Evolutionary conservation across 148 eudicot species (phyloP).

Genomic region (Persicaria tinctoria): DNA sequence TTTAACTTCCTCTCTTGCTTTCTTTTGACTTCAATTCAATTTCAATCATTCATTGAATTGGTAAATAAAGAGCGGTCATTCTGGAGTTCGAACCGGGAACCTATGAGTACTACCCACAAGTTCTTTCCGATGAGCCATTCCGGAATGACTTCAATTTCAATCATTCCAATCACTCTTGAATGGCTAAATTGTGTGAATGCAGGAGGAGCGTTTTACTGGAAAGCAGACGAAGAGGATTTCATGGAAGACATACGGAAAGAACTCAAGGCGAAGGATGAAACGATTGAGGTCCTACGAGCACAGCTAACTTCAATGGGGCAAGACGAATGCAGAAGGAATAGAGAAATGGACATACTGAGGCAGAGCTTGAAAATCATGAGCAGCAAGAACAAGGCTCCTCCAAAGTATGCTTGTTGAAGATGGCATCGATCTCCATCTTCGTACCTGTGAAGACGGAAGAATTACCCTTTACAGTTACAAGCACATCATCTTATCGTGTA

Average conservation of each 20-base stretch:
- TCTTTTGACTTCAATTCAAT: neutral
- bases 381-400: conserved; percentile 25
- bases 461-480: neutral
- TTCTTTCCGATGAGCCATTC: too few species aligned
- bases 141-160: neutral
- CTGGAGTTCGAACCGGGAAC: too few species aligned
- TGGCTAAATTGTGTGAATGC: neutral
- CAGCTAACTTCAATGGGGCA: conserved; percentile 44
- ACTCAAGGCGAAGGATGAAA: conserved; percentile 50
- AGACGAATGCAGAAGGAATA: conserved; percentile 36
- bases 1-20: neutral
- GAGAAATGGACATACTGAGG: conserved; percentile 59
- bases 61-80: too few species aligned
- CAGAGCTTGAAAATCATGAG: conserved; percentile 67
- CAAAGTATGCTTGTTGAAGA: conserved; percentile 5
- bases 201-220: conserved; percentile 41
- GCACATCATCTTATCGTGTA: neutral
- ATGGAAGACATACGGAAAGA: conserved; percentile 45
- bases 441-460: conserved; percentile 1
- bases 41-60: neutral
- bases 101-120: too few species aligned
- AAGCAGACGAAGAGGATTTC: conserved; percentile 35
- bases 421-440: neutral
- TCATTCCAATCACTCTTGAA: too few species aligned
- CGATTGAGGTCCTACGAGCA: conserved; percentile 32